These are phyloP conservation scores for Colletotrichum cereale DNA, from an alignment of 2,329 filamentous ascomycete genomes.

Conservation along the genomic window DNA sequence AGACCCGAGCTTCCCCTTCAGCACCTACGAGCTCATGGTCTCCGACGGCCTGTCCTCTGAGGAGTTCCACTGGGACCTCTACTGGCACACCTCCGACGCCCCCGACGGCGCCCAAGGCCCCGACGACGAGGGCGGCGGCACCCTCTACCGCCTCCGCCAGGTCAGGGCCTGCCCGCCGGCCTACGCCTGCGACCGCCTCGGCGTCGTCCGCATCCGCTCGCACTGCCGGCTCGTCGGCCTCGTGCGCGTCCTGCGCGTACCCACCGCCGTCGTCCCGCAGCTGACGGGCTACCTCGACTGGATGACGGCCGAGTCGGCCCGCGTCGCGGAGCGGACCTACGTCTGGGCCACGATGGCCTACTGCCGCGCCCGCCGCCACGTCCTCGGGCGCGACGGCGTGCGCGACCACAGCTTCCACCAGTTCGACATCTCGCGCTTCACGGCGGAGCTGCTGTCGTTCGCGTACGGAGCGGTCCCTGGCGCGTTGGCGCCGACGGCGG, in stretches of 20 bases:
- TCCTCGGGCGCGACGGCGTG: slow-evolving; percentile 41
- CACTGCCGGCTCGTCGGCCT: slow-evolving; percentile 48
- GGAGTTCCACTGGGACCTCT: slow-evolving; percentile 54
- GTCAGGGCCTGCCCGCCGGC: neutral
- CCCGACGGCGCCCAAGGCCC: slow-evolving; percentile 31
- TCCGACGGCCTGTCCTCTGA: slow-evolving; percentile 43
- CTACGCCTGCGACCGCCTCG: slow-evolving; percentile 25
- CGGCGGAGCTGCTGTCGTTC: slow-evolving; percentile 47
- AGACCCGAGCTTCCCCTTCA: slow-evolving; percentile 37
- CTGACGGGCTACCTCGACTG: slow-evolving; percentile 50
- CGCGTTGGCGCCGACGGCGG: neutral
- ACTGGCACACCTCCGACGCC: slow-evolving; percentile 46
- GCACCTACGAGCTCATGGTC: slow-evolving; percentile 42
- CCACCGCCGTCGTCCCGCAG: slow-evolving; percentile 38
- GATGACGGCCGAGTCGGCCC: slow-evolving; percentile 45
- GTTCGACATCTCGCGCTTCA: slow-evolving; percentile 47
- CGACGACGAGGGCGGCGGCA: slow-evolving; percentile 6
- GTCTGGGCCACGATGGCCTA: slow-evolving; percentile 49
- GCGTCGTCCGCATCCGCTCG: slow-evolving; percentile 16
- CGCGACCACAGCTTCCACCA: slow-evolving; percentile 31
- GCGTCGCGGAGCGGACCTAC: slow-evolving; percentile 45
- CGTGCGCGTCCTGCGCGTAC: slow-evolving; percentile 46
- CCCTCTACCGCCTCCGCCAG: slow-evolving; percentile 36
- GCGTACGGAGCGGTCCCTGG: slow-evolving; percentile 42
- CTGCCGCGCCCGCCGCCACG: slow-evolving; percentile 46